Evolutionary conservation across 768 basidiomycete species (phyloP).

Genomic region (Leccinum arenicola): DNA sequence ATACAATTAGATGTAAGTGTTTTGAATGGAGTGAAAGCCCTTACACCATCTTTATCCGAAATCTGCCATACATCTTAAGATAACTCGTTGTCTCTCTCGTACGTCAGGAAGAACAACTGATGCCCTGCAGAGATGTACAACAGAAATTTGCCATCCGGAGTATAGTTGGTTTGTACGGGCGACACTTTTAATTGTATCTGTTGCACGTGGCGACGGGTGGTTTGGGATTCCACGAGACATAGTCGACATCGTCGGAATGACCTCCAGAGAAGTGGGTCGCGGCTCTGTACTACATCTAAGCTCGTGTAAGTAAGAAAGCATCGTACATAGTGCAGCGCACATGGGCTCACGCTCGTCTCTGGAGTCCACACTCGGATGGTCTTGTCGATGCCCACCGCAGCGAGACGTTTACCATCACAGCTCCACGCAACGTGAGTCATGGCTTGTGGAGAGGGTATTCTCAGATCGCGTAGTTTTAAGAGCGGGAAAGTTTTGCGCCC

Average conservation of each 20-base stretch:
- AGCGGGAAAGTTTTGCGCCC: conserved; percentile 78
- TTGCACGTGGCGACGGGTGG: conserved; percentile 70
- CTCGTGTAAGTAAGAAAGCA: background rate
- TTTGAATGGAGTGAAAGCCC: background rate
- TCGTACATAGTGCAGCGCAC: background rate
- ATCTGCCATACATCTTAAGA: conserved; percentile 49
- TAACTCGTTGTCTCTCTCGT: conserved; percentile 52
- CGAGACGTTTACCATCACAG: conserved; percentile 78
- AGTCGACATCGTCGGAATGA: conserved; percentile 78
- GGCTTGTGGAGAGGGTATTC: conserved; percentile 56
- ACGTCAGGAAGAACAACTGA: conserved; percentile 59
- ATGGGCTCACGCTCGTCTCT: conserved; percentile 64
- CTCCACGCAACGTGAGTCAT: conserved; percentile 83
- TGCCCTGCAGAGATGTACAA: conserved; percentile 61
- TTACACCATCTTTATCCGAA: conserved; percentile 32
- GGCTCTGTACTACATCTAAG: conserved; percentile 67
- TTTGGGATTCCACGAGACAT: conserved; percentile 81
- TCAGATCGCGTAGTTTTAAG: conserved; percentile 74
- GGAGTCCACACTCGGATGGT: conserved; percentile 73
- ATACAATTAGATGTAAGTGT: background rate
- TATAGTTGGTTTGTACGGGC: conserved; percentile 65
- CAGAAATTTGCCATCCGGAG: conserved; percentile 67
- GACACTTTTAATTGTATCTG: conserved; percentile 55
- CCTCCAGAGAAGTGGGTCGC: conserved; percentile 66
- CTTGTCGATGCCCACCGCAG: conserved; percentile 82